These are phyloP conservation scores for Didymella segeticola DNA, from an alignment of 2,329 filamentous ascomycete species.

Conservation along the genomic window DNA sequence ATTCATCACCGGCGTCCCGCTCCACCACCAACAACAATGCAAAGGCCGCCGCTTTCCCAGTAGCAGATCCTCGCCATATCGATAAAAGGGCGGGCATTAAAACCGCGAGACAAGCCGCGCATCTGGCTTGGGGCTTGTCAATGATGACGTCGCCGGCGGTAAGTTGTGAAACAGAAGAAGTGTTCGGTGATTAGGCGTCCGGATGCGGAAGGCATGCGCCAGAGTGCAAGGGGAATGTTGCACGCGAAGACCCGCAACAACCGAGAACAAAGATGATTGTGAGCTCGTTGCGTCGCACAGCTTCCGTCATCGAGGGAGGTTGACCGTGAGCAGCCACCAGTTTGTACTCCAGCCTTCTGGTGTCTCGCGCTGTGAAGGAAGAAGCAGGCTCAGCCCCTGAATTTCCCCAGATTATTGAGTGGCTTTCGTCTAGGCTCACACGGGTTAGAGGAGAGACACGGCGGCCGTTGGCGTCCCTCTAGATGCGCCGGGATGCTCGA, in stretches of 20 bases:
- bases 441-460: constrained; percentile 27
- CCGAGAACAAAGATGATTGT: constrained; percentile 11
- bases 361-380: constrained; percentile 2
- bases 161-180: constrained; percentile 22
- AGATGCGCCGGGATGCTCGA: constrained; percentile 28
- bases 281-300: constrained; percentile 4
- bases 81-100: constrained; percentile 16
- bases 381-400: constrained; percentile 38
- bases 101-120: constrained; percentile 13
- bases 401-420: constrained; percentile 47
- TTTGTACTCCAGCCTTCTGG: constrained; percentile 13
- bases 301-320: constrained; percentile 9
- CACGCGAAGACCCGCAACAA: constrained; percentile 11
- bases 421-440: constrained; percentile 25
- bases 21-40: constrained; percentile 16
- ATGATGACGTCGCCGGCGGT: constrained; percentile 28
- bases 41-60: constrained; percentile 8
- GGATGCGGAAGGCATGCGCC: constrained; percentile 21
- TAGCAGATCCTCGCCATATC: constrained; percentile 22
- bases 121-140: constrained; percentile 11
- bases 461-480: constrained; percentile 32
- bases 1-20: constrained; percentile 24
- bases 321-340: constrained; percentile 4
- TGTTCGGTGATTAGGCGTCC: constrained; percentile 14
- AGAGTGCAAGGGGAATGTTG: constrained; percentile 9